Evolutionary conservation across 768 basidiomycete species (phyloP), one percentile per base, ranked within the genome.

Genomic region (Amanita muscaria): DNA sequence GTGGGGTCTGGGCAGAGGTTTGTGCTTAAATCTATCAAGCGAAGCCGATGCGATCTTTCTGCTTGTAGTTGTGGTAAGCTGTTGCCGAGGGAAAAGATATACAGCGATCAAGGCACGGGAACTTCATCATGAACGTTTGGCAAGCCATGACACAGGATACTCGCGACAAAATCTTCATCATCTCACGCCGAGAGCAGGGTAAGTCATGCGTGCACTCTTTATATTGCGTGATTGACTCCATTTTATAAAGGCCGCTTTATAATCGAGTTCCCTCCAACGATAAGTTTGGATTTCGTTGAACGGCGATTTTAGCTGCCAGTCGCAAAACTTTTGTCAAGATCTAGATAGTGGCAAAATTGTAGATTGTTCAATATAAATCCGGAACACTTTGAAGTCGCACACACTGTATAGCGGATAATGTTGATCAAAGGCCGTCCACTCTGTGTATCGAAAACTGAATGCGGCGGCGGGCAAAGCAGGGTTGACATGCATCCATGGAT

Each of bases 1-100:
- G 40, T 78, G 68, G 64, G 63, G 55, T 18, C 52, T 82, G 11
- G 36, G 11, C 22, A 27, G 22, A 32, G 35, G 44, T 46, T 38
- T 22, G 44, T 46, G 5, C 44, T 15, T 30, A 9, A 30, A 30
- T 31, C 21, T 23, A 5, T 22, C 14, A 32, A 19, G 36, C 8
- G 37, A 24, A 25, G 11, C 3, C 15, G 12, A 37, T 12, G 6
- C 3, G 4, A 35, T 25, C 8, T 27, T 18, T 36, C 4, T 7
- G 15, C 29, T 21, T 53, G 35, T 50, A 71, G 68, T 41, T 43
- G 54, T 67, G 49, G 59, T 49, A 51, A 55, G 63, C 30, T 68
- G 67, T 51, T 66, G 64, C 50, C 3, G 23, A 16, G 47, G 57
- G 30, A 46, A 59, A 25, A 52, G 57, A 46, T 47, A 30, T 8